Base-by-base conservation (phyloP, 345 rosid genomes). In the Draba incana region DNA sequence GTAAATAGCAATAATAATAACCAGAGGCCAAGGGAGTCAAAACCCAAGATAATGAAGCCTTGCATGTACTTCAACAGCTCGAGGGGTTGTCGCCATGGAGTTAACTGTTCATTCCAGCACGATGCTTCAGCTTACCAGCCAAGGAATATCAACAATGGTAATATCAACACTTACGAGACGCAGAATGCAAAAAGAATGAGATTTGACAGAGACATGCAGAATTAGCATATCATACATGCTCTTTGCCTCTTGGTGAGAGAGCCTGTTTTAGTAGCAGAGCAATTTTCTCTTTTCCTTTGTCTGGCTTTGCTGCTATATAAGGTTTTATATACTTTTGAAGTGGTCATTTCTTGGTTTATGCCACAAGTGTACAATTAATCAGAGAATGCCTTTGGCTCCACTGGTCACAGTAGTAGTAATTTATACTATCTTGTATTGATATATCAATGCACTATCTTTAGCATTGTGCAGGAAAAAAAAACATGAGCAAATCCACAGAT, bases 51-150 rank as follows among this genome's bases (percentile, higher is more conserved):
- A 58, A 89, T 85, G 96, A 95, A 83, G 82, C 93, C 98, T 10
- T 95, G 99, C 81, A 68, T 86, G 63, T 95, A 85, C 80, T 95
- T 85, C 75, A 95, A 95, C 79, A 95, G 83, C 57, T 51, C 93
- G 31, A 84, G 93, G 78, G 99, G 99, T 23, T 95, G 99, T 74
- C 80, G 96, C 58, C 78, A 92, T 66, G 99, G 96, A 49, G 88
- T 87, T 57, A 91, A 83, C 50, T 94, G 99, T 70, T 74, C 80
- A 2, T 95, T 71, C 79, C 98, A 89, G 79, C 99, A 94, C 35
- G 98, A 94, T 42, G 23, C 84, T 28, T 61, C 89, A 10, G 45
- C 81, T 16, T 92, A 78, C 74, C 89, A 80, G 58, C 75, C 84
- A 24, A 76, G 83, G 57, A 69, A 58, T 57, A 50, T 35, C 13